Percentiles rank a stretch among this genome's conserved stretches.
Conservation (phyloP, 495 filamentous ascomycete species). For the Ramalina intermedia region DNA sequence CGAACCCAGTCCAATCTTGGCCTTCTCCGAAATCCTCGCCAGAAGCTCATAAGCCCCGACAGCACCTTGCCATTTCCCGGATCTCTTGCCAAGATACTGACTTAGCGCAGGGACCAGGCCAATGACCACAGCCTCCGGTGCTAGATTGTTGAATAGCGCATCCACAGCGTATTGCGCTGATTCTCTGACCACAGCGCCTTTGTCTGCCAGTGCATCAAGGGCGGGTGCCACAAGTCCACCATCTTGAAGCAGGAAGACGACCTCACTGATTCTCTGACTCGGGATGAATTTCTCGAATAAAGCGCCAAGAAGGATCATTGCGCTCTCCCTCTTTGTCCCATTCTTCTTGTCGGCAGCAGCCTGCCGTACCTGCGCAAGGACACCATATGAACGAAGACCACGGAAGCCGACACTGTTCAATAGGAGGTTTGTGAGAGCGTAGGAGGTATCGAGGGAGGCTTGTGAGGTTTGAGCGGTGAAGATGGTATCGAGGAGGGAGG, state of each 20-base stretch:
- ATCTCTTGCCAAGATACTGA: slow-evolving; percentile 59
- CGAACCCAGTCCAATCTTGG: slow-evolving; percentile 65
- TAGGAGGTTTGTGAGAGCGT: slow-evolving; percentile 66
- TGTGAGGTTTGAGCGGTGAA: slow-evolving; percentile 74
- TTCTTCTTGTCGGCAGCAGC: slow-evolving; percentile 91
- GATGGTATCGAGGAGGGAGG: slow-evolving; percentile 54
- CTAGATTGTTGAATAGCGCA: slow-evolving; percentile 64
- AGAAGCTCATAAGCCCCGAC: slow-evolving; percentile 72
- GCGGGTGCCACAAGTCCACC: slow-evolving; percentile 56
- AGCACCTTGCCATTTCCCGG: slow-evolving; percentile 91
- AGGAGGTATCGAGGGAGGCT: slow-evolving; percentile 73
- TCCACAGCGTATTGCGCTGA: slow-evolving; percentile 90
- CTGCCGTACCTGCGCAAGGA: slow-evolving; percentile 60
- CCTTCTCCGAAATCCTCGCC: slow-evolving; percentile 83
- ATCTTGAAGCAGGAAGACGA: slow-evolving; percentile 65
- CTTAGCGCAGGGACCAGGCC: slow-evolving; percentile 62
- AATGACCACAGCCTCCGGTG: slow-evolving; percentile 64
- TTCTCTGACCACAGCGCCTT: slow-evolving; percentile 74
- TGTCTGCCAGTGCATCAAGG: slow-evolving; percentile 81
- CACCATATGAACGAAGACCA: slow-evolving; percentile 59
- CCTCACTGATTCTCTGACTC: slow-evolving; percentile 64
- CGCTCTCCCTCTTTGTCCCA: slow-evolving; percentile 69
- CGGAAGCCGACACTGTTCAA: slow-evolving; percentile 64
- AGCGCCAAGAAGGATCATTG: slow-evolving; percentile 88
- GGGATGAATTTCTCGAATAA: slow-evolving; percentile 79